Evolutionary conservation across 1,284 basidiomycete species (phyloP).

Genomic region (Rugiboletus extremiorientalis): DNA sequence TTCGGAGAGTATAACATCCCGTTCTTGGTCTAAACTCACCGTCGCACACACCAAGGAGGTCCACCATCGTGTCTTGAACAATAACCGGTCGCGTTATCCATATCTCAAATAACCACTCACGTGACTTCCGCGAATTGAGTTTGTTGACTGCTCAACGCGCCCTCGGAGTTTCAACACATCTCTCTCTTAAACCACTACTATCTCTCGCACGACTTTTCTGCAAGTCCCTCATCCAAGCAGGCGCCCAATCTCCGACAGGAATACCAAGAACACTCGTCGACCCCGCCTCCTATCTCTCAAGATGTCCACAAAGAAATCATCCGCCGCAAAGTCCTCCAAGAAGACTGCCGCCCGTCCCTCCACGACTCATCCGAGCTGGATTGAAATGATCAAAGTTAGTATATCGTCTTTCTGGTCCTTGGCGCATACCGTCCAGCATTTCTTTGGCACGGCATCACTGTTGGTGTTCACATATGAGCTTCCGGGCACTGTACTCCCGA

Average conservation of each 20-base stretch:
- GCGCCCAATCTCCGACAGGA: conserved; percentile 21
- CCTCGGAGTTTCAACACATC: conserved; percentile 58
- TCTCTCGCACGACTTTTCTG: conserved; percentile 36
- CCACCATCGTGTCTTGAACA: conserved; percentile 3
- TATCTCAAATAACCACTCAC: conserved; percentile 38
- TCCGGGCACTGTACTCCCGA: conserved; percentile 29
- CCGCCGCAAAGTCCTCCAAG: conserved; percentile 34
- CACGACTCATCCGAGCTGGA: conserved; percentile 66
- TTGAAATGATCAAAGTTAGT: conserved; percentile 77
- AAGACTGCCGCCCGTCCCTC: conserved; percentile 40
- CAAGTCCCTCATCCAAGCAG: conserved; percentile 32
- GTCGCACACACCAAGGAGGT: neutral
- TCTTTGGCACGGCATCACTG: conserved; percentile 1
- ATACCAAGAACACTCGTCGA: conserved; percentile 37
- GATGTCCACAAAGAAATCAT: conserved; percentile 37
- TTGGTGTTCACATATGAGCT: conserved; percentile 9
- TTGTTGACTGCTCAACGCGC: conserved; percentile 55
- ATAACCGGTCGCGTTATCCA: conserved; percentile 13
- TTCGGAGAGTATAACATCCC: conserved; percentile 16
- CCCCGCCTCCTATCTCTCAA: conserved; percentile 19
- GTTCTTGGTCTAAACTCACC: neutral
- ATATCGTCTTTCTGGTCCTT: neutral
- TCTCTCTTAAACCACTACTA: conserved; percentile 52
- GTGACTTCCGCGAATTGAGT: conserved; percentile 40
- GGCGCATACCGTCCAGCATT: neutral